Evolutionary conservation across 2,329 filamentous ascomycete species (phyloP), one percentile per base, ranked within the genome.

Genomic region (Neonectria neomacrospora): DNA sequence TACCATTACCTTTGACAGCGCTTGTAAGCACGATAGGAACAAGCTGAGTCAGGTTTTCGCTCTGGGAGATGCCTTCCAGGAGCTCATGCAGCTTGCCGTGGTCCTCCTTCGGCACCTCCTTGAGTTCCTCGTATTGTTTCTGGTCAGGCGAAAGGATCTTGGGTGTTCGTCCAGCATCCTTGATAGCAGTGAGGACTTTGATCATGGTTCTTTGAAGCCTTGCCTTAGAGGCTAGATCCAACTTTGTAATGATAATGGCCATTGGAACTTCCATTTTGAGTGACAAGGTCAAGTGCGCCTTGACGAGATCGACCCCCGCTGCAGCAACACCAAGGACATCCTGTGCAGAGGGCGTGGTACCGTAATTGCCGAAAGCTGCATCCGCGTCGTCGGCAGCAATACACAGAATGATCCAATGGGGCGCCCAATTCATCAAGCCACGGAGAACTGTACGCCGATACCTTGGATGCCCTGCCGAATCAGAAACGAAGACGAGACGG

Each of bases 371-470:
- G 4, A 73, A 69, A 3, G 71, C 70, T 48, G 76, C 72, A 12
- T 90, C 88, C 11, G 85, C 83, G 67, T 91, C 91, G 73, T 96
- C 91, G 37, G 93, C 93, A 50, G 93, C 89, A 65, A 98, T 88
- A 70, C 96, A 97, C 2, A 98, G 84, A 22, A 97, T 78, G 1
- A 92, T 94, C 90, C 96, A 99, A 75, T 98, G 94, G 9, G 96
- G 96, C 39, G 92, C 92, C 94, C 96, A 98, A 48, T 94, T 96
- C 67, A 99, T 86, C n/a, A 99, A 83, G 0, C 94, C 94, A 63
- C 95, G 88, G 56, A 98, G 83, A 2, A 93, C 95, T 6, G 95
- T 98, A 59, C 96, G 90, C 51, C 94, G 88, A 77, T 96, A 99
- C 47, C 94, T 89, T 39, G 94, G 91, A 67, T 97, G 92, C 0